Evolutionary conservation across 257 asterid genomes (phyloP).

Genomic region (Salvia miltiorrhiza): DNA sequence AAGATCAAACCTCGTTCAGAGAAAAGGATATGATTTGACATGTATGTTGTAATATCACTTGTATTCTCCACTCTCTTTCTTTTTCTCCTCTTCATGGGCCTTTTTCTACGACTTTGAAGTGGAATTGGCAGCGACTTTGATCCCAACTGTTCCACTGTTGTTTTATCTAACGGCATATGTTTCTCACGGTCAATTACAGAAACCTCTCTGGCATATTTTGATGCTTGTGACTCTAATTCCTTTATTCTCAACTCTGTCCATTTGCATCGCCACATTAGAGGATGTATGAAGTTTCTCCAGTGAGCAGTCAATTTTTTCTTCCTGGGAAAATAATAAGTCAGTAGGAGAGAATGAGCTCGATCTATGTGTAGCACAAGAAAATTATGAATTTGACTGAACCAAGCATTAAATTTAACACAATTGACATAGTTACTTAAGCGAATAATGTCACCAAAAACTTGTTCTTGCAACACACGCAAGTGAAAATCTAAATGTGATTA

Average conservation of each 20-base stretch:
- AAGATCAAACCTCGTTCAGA: constrained; percentile 53
- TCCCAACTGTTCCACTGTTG: constrained; percentile 44
- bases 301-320: constrained; percentile 76
- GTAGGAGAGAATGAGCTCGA: constrained; percentile 6
- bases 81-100: constrained; percentile 62
- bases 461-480: background rate
- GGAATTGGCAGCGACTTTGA: constrained; percentile 53
- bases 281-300: constrained; percentile 79
- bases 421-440: no score
- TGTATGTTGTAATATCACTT: constrained; percentile 47
- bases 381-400: background rate
- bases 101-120: constrained; percentile 34
- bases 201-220: constrained; percentile 44
- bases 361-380: background rate
- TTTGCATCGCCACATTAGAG: constrained; percentile 94
- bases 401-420: background rate
- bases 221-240: constrained; percentile 61
- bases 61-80: constrained; percentile 66
- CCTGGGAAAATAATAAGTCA: constrained; percentile 40
- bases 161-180: constrained; percentile 37
- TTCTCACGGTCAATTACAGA: constrained; percentile 43
- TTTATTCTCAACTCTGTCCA: constrained; percentile 80
- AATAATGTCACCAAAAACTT: background rate
- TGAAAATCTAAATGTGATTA: background rate
- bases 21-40: constrained; percentile 70